Evolutionary conservation across 345 rosid species (phyloP).

Genomic region (Acer negundo): DNA sequence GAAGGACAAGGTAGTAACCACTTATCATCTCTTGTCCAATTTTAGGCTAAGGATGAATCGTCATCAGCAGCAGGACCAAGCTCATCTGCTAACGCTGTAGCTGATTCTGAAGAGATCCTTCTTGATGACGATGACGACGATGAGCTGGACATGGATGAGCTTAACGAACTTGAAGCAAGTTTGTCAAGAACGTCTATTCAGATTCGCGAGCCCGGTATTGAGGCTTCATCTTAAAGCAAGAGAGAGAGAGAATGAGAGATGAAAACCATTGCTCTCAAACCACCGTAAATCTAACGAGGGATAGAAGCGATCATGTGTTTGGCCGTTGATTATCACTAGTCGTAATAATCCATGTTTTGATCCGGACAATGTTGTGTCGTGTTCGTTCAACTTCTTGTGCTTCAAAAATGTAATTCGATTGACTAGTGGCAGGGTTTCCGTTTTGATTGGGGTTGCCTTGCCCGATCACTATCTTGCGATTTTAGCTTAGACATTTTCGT

Average conservation of each 20-base stretch:
- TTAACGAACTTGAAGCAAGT: conserved; percentile 82
- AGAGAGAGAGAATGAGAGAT: conserved; percentile 8
- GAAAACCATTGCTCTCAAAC: not conserved
- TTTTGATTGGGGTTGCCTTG: not conserved
- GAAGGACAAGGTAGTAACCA: not conserved
- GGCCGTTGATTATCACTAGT: not conserved
- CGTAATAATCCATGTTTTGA: conserved; percentile 2
- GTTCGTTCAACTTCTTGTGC: not conserved
- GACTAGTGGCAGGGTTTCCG: not conserved
- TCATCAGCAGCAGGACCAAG: conserved; percentile 32
- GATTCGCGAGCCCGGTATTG: conserved; percentile 45
- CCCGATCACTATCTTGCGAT: not conserved
- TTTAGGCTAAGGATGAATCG: conserved; percentile 36
- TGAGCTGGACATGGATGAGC: conserved; percentile 76
- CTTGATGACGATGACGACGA: conserved; percentile 30
- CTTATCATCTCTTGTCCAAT: not conserved
- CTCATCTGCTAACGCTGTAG: conserved; percentile 19
- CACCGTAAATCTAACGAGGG: not conserved
- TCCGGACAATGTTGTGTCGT: not conserved
- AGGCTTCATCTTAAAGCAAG: conserved; percentile 23
- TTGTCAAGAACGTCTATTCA: conserved; percentile 66
- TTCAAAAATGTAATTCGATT: not conserved
- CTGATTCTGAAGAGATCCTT: conserved; percentile 32
- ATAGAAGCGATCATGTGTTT: conserved; percentile 4
- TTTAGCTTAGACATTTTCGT: not conserved